A percentile compares a stretch with the other conserved stretches of the same genome.
These are phyloP conservation scores for Erythrophleum ivorense DNA, from an alignment of 331 rosid species.

Conservation along the genomic window DNA sequence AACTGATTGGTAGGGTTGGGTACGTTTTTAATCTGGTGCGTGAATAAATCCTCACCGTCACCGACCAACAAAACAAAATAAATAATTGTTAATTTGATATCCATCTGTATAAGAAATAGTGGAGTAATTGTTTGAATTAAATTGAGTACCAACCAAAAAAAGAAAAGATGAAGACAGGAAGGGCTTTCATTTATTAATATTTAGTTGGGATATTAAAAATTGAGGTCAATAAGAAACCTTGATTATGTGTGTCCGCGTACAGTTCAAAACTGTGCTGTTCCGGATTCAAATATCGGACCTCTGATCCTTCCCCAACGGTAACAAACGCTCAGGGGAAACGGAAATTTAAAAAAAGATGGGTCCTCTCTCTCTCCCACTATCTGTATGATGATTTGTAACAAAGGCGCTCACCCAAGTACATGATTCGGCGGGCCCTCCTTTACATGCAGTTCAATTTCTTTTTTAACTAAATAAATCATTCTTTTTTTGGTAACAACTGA, in stretches of 20 bases:
- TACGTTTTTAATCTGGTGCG: background rate
- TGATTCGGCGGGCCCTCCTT: conserved; percentile 43
- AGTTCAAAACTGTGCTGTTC: conserved; percentile 40
- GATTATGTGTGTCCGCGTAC: background rate
- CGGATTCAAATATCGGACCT: conserved; percentile 47
- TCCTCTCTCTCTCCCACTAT: conserved; percentile 33
- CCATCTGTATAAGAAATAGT: background rate
- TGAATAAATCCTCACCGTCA: conserved; percentile 13
- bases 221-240: background rate
- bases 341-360: conserved; percentile 43
- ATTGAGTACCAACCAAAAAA: background rate
- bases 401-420: conserved; percentile 47
- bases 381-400: background rate
- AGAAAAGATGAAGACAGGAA: conserved; percentile 1
- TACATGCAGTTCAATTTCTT: conserved; percentile 16
- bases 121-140: conserved; percentile 5
- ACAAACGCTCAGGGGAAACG: conserved; percentile 32
- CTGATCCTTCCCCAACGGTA: conserved; percentile 55
- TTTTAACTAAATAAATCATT: background rate
- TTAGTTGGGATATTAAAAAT: background rate
- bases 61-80: background rate
- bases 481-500: background rate
- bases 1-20: background rate
- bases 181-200: background rate
- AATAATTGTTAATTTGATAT: background rate